A percentile compares a stretch with the other conserved stretches of the same genome.
Evolutionary conservation across 2,329 filamentous ascomycete species (phyloP).

Genomic region (Trichoderma arundinaceum): DNA sequence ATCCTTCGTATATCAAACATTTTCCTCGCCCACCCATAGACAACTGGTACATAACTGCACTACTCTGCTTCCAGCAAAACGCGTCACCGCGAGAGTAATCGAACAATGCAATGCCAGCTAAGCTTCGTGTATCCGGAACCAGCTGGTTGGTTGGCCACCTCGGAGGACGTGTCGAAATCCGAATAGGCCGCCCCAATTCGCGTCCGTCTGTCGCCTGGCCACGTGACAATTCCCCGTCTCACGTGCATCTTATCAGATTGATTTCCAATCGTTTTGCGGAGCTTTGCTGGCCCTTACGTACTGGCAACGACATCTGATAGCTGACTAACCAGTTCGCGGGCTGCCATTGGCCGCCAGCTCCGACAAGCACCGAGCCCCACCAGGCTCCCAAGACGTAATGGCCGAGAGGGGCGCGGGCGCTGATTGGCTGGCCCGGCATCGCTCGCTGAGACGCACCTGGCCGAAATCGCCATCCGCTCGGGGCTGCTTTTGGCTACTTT

Average conservation of each 20-base stretch:
- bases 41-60: neutral
- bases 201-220: slow-evolving; percentile 21
- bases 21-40: neutral
- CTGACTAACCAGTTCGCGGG: slow-evolving; percentile 1
- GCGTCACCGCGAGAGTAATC: neutral
- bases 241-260: slow-evolving; percentile 32
- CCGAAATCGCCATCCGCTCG: slow-evolving; percentile 32
- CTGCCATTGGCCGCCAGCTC: slow-evolving; percentile 9
- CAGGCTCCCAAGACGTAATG: slow-evolving; percentile 29
- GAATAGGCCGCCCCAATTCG: slow-evolving; percentile 5
- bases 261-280: slow-evolving; percentile 26
- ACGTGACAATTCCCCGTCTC: slow-evolving; percentile 27
- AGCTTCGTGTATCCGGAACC: neutral
- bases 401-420: slow-evolving; percentile 26
- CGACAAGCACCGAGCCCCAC: slow-evolving; percentile 29
- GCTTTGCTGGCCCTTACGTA: slow-evolving; percentile 16
- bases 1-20: no score
- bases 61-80: slow-evolving; percentile 5
- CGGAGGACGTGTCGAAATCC: slow-evolving; percentile 27
- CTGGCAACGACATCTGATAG: slow-evolving; percentile 28
- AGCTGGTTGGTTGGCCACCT: neutral
- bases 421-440: slow-evolving; percentile 28
- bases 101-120: no score
- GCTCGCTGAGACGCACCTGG: slow-evolving; percentile 11
- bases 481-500: neutral